Base-by-base conservation (phyloP, 345 rosid genomes). In the Eucalyptus leucophloia region DNA sequence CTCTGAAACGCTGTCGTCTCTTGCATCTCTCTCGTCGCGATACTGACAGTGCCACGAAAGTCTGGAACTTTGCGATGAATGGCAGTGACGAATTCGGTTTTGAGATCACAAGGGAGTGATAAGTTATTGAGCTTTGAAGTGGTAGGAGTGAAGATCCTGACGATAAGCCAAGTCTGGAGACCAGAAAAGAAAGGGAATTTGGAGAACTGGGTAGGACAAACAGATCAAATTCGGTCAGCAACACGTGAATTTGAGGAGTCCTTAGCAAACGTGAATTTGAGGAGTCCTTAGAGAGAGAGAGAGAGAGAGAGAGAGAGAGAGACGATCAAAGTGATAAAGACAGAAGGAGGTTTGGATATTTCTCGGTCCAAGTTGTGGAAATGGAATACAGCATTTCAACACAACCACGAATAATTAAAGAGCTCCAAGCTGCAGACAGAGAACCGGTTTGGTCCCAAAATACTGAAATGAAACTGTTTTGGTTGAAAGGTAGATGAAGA, bases 1-100 rank as follows among this genome's bases (percentile, higher is more conserved):
- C 90, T 94, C 80, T 91, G 91, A 30, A 50, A 91, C 77, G 93
- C 49, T 80, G 95, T 77, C 67, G 88, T 87, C 87, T 90, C 91
- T 86, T 88, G 89, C 91, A 90, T 90, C 49, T 32, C 40, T 77
- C 32, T 72, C 17, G 34, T n/a, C 16, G 65, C 24, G 85, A 77
- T 40, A 77, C 28, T 12, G 85, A 77, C 24, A 77, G 85, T 30
- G 23, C 23, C 30, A 34, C 51, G 7, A 67, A 88, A 30, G 87
- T 9, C 87, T 49, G 40, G 40, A 17, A 47, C 51, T 86, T 15
- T 49, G 87, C 17, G 87, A 49, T 45, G 54, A 51, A 85, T 26
- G 87, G 54, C 23, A 37, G 45, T 21, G 47, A 72, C 47, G 83
- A 72, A 37, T 19, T 72, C 45, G 83, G 83, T 37, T 72, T 37